Evolutionary conservation across 371 early-diverging fungal species (phyloP), one percentile per base, ranked within the genome.

Genomic region (Lichtheimia ornata): DNA sequence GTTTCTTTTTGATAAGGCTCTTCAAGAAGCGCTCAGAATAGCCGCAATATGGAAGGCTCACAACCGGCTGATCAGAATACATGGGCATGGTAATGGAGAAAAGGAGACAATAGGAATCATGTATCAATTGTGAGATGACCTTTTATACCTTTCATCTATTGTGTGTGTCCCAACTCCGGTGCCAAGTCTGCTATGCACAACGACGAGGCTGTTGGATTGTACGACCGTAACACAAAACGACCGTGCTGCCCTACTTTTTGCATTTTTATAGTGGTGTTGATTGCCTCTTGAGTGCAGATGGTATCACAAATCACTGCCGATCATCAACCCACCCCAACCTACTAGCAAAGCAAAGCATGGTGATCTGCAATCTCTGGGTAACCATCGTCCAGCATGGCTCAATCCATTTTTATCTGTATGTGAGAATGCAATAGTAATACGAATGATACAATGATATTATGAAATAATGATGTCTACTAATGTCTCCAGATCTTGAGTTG

Each of bases 401-500:
- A 35, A 35, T 35, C 35, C 35, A 35, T 35, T 35, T 35, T 35
- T 35, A 35, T 35, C 35, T 35, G 35, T 35, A 28, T 35, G 11
- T 35, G 35, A 35, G 35, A 35, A 35, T 35, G 35, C 35, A 11
- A 9, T 35, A 35, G 35, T 35, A 35, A 35, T 35, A 35, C 35
- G 49, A 49, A 49, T 49, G 49, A 49, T 49, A 47, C 1, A 17
- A 47, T 47, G 47, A 18, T 18, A 9, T 14, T 47, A n/a, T 15
- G 15, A 13, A 5, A 47, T 45, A 47, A 22, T 5, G 47, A 22
- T n/a, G n/a, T 59, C 27, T 50, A 28, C 42, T 81, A 81, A 65
- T 81, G 81, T 76, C 81, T 73, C 76, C 76, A 87, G 73, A 95
- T 76, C 74, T 96, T 96, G 58, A 98, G 74, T 28, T 89, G 85